Percentiles rank a stretch among this genome's conserved stretches.
Conservation (phyloP, 2,329 filamentous ascomycete species). For the Aureobasidium sp. region DNA sequence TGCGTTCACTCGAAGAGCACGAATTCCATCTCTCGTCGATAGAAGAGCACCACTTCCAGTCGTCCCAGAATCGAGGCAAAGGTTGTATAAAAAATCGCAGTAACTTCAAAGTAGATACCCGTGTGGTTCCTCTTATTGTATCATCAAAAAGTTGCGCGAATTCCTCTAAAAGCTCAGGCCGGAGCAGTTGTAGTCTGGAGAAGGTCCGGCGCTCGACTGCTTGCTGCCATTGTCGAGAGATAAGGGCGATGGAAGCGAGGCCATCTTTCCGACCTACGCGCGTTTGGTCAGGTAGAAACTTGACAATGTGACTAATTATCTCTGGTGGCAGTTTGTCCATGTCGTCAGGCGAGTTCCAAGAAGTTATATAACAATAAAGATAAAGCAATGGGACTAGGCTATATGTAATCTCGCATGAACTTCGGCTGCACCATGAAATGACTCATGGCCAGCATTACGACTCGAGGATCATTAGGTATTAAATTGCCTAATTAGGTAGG, state of each 20-base stretch:
- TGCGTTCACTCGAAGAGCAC: neutral
- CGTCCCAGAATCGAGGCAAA: neutral
- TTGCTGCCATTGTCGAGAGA: neutral
- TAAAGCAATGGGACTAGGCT: neutral
- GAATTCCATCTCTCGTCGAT: neutral
- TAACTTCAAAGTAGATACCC: neutral
- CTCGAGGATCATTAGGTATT: too few species aligned
- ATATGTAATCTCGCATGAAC: neutral
- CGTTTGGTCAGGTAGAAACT: neutral
- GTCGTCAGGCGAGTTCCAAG: neutral
- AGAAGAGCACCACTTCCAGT: neutral
- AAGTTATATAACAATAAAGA: neutral
- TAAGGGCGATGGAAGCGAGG: neutral
- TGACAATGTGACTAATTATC: neutral
- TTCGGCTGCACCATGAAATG: neutral
- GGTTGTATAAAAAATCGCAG: neutral
- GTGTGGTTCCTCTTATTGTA: neutral
- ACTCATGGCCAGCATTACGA: too few species aligned
- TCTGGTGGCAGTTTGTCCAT: neutral
- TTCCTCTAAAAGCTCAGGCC: neutral
- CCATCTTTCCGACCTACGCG: neutral
- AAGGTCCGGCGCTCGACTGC: neutral
- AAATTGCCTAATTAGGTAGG: too few species aligned
- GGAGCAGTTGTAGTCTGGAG: neutral
- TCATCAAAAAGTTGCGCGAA: neutral